phyloP scores from a whole-genome alignment of 176 grass and related monocot species.

The Oryza nivara region DNA sequence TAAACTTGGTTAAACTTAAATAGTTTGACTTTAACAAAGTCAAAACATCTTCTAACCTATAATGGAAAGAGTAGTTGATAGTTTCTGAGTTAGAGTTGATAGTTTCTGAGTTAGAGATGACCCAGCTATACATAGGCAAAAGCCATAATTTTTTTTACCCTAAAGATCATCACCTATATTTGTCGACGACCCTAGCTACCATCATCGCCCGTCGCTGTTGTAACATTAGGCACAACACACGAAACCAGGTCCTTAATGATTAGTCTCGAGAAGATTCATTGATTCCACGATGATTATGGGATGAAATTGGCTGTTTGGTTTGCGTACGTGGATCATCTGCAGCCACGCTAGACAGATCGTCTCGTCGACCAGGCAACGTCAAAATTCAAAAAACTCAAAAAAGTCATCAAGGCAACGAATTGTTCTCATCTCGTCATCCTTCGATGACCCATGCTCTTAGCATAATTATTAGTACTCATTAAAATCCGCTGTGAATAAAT shows the following conservation, averaged over 20 bases:
- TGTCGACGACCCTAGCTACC: background rate
- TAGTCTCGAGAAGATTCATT: too few relatives aligned
- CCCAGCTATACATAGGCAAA: too few relatives aligned
- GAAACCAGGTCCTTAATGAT: background rate
- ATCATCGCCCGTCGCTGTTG: background rate
- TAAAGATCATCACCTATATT: background rate
- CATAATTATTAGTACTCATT: too few relatives aligned
- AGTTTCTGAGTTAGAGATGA: too few relatives aligned
- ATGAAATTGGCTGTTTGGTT: background rate
- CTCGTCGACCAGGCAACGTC: background rate
- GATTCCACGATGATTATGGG: background rate
- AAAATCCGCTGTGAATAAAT: too few relatives aligned
- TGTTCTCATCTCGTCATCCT: background rate
- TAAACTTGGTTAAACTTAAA: too few relatives aligned
- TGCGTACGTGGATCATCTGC: background rate
- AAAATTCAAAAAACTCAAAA: background rate
- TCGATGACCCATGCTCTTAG: background rate
- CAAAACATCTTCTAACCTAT: too few relatives aligned
- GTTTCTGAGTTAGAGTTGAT: too few relatives aligned
- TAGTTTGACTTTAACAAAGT: too few relatives aligned
- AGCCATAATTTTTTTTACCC: background rate
- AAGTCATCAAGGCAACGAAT: background rate
- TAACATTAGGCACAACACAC: background rate
- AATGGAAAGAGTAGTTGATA: too few relatives aligned
- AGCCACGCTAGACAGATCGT: background rate